phyloP scores from a whole-genome alignment of 148 eudicot species.

The Bassia scoparia region DNA sequence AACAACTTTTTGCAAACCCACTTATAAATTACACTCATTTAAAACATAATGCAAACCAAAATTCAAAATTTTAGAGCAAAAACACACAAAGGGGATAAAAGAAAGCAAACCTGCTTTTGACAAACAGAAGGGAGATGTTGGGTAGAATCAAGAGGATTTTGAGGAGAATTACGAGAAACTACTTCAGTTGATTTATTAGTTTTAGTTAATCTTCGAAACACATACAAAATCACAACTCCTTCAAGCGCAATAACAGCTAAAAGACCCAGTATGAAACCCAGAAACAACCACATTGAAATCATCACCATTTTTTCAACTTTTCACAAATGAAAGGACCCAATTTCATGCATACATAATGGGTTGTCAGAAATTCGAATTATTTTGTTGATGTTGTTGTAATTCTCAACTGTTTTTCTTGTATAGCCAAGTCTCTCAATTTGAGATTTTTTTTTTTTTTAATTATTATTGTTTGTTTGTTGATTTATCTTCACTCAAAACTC shows the following conservation, averaged over 20 bases:
- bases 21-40: not conserved
- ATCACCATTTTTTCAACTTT: not conserved
- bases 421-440: not conserved
- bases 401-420: not conserved
- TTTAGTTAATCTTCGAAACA: slow-evolving; percentile 17
- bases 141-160: slow-evolving; percentile 17
- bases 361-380: not conserved
- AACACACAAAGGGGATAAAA: not conserved
- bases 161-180: not conserved
- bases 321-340: not conserved
- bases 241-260: slow-evolving; percentile 24
- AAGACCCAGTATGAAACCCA: slow-evolving; percentile 23
- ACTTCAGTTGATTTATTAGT: slow-evolving; percentile 2
- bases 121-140: slow-evolving; percentile 22
- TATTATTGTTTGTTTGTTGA: not conserved
- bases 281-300: slow-evolving; percentile 9
- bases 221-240: slow-evolving; percentile 14
- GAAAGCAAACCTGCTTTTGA: slow-evolving; percentile 30
- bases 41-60: not conserved
- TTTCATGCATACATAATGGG: not conserved
- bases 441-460: not conserved
- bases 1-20: not conserved
- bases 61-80: not conserved
- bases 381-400: not conserved
- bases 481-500: not conserved